These are phyloP conservation scores for Parascedosporium putredinis DNA, from an alignment of 2,329 filamentous ascomycete species.

Conservation along the genomic window DNA sequence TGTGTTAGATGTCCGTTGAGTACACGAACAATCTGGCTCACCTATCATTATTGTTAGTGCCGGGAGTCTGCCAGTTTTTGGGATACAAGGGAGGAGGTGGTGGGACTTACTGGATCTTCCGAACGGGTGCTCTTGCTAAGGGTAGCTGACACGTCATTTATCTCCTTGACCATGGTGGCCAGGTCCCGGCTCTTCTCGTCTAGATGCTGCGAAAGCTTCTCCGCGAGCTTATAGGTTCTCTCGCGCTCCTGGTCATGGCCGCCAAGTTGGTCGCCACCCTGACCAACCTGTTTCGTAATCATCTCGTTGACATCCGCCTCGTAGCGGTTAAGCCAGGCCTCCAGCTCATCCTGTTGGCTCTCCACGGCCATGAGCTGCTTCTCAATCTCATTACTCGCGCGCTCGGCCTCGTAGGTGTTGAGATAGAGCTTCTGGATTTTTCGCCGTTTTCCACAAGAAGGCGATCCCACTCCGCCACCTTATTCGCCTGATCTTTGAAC, in stretches of 20 bases:
- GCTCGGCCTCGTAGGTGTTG: constrained; percentile 86
- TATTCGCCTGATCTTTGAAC: constrained; percentile 81
- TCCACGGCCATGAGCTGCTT: constrained; percentile 83
- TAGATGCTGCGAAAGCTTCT: constrained; percentile 81
- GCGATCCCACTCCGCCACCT: constrained; percentile 84
- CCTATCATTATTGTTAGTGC: constrained; percentile 34
- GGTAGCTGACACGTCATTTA: constrained; percentile 84
- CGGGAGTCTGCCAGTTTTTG: not conserved
- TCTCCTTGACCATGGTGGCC: constrained; percentile 94
- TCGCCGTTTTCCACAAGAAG: constrained; percentile 87
- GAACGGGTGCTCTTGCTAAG: constrained; percentile 83
- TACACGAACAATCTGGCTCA: constrained; percentile 90
- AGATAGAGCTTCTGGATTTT: constrained; percentile 91
- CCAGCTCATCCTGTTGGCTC: constrained; percentile 83
- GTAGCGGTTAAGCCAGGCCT: constrained; percentile 80
- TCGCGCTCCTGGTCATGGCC: constrained; percentile 94
- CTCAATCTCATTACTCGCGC: constrained; percentile 87
- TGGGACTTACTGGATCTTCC: constrained; percentile 66
- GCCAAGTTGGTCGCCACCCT: constrained; percentile 61
- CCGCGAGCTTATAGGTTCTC: constrained; percentile 89
- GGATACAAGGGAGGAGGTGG: constrained; percentile 3
- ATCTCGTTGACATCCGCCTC: constrained; percentile 86
- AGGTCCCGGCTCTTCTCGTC: constrained; percentile 92
- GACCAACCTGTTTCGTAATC: constrained; percentile 68
- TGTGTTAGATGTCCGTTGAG: constrained; percentile 88